phyloP scores from a whole-genome alignment of 257 asterid genomes.

The Solanum lycopersicoides region DNA sequence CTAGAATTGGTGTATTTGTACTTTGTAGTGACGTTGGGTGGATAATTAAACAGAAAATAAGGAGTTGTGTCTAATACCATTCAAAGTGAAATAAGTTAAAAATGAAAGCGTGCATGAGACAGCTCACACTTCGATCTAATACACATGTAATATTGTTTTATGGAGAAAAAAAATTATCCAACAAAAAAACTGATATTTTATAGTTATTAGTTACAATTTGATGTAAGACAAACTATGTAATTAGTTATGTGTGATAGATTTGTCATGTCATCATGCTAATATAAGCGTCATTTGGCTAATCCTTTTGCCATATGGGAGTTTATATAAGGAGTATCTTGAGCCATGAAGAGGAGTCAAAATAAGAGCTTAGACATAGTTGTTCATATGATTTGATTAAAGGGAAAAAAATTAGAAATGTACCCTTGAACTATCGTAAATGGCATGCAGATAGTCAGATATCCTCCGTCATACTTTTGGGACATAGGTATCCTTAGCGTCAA shows the following conservation, averaged over 20 bases:
- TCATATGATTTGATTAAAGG: background rate
- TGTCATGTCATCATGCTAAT: fast-evolving
- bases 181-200: too few species aligned
- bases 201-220: background rate
- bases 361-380: background rate
- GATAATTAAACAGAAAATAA: background rate
- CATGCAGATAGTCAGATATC: too few species aligned
- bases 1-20: background rate
- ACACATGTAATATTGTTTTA: too few species aligned
- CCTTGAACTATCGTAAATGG: too few species aligned
- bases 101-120: background rate
- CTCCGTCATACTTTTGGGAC: too few species aligned
- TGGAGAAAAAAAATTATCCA: background rate
- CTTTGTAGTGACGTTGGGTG: background rate
- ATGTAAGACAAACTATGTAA: too few species aligned
- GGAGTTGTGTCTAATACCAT: background rate
- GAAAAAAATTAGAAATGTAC: too few species aligned
- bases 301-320: too few species aligned
- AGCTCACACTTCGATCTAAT: too few species aligned
- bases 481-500: too few species aligned
- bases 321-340: background rate
- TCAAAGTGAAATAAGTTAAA: background rate
- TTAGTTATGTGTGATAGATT: background rate
- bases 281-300: background rate
- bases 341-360: background rate